phyloP scores from a whole-genome alignment of 2,329 filamentous ascomycete species.

The Neurospora sp. region DNA sequence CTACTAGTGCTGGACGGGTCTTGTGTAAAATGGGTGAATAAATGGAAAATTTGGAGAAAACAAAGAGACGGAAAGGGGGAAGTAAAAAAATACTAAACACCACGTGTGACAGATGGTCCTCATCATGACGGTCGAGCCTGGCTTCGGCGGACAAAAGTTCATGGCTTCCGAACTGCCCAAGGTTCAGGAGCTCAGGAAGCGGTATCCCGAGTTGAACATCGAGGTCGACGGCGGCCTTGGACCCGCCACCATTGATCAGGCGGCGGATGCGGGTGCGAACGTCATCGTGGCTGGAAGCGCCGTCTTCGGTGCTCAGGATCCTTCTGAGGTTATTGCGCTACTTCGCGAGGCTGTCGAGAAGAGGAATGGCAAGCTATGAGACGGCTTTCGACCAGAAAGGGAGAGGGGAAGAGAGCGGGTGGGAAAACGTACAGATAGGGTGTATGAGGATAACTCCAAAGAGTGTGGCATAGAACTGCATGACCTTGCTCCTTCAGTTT shows the following conservation, averaged over 20 bases:
- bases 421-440: not conserved
- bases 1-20: not conserved
- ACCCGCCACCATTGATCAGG: constrained; percentile 81
- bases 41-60: not conserved
- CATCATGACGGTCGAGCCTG: constrained; percentile 95
- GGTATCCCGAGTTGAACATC: constrained; percentile 89
- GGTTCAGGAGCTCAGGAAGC: constrained; percentile 70
- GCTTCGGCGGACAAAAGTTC: constrained; percentile 97
- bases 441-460: not conserved
- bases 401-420: not conserved
- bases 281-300: constrained; percentile 96
- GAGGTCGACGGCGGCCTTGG: constrained; percentile 90
- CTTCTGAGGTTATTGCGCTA: constrained; percentile 74
- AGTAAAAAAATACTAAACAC: constrained; percentile 4
- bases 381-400: not conserved
- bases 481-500: too few relatives aligned
- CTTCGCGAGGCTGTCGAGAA: constrained; percentile 72
- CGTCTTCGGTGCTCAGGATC: constrained; percentile 87
- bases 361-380: constrained; percentile 31
- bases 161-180: constrained; percentile 95
- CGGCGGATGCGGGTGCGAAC: constrained; percentile 90
- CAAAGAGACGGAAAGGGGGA: not conserved
- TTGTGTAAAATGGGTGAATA: not conserved
- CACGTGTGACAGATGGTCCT: constrained; percentile 70
- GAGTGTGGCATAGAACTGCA: not conserved